Evolutionary conservation across 2,329 filamentous ascomycete species (phyloP).

Genomic region (Bertia moriformis): DNA sequence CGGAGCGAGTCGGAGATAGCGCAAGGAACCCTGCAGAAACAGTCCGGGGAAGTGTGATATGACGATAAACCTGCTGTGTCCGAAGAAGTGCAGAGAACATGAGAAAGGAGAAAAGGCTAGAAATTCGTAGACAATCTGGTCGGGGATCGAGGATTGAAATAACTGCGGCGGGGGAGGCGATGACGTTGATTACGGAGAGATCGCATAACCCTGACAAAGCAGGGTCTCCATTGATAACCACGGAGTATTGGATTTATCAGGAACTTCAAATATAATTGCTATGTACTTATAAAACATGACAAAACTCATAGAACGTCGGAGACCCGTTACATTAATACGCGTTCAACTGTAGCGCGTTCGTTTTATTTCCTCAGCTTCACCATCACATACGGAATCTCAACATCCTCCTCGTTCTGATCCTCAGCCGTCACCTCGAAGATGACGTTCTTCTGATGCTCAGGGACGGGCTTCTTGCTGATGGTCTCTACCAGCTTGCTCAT

Average conservation of each 20-base stretch:
- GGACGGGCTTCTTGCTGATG: constrained; percentile 84
- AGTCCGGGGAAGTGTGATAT: too few relatives aligned
- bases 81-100: neutral
- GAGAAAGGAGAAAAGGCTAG: neutral
- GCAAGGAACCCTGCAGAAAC: too few relatives aligned
- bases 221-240: too few relatives aligned
- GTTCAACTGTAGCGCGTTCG: too few relatives aligned
- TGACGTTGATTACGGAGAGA: neutral
- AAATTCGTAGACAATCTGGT: neutral
- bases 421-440: constrained; percentile 94
- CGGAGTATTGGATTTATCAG: too few relatives aligned
- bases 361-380: constrained; percentile 48
- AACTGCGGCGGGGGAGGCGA: neutral
- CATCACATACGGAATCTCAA: constrained; percentile 94
- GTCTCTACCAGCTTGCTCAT: constrained; percentile 77
- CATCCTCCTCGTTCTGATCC: constrained; percentile 77
- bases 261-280: too few relatives aligned
- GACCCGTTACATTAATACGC: too few relatives aligned
- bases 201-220: neutral
- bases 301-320: too few relatives aligned
- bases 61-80: neutral
- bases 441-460: constrained; percentile 81
- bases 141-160: too few relatives aligned
- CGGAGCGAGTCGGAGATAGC: too few relatives aligned
- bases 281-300: too few relatives aligned